phyloP scores from a whole-genome alignment of 2,329 filamentous ascomycete species.

The Plenodomus biglobosus region DNA sequence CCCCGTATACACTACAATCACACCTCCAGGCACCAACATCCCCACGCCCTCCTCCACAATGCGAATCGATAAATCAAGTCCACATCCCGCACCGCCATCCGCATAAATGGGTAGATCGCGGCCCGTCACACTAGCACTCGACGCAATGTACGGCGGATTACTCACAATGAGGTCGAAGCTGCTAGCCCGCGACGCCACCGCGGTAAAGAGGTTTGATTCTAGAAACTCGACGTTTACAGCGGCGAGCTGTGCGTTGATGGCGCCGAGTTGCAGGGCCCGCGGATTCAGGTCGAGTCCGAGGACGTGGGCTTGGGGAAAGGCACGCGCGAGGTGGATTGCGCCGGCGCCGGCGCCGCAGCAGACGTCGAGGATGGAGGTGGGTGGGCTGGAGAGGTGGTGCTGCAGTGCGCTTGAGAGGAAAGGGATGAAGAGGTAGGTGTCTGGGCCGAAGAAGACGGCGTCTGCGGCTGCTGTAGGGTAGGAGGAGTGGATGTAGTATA shows the following conservation, averaged over 20 bases:
- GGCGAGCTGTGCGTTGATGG: slow-evolving; percentile 20
- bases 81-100: slow-evolving; percentile 27
- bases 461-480: slow-evolving; percentile 23
- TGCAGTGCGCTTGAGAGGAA: slow-evolving; percentile 19
- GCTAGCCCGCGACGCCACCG: slow-evolving; percentile 7
- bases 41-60: slow-evolving; percentile 25
- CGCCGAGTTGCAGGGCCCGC: slow-evolving; percentile 17
- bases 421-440: slow-evolving; percentile 26
- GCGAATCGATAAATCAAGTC: slow-evolving; percentile 21
- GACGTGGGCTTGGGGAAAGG: slow-evolving; percentile 13
- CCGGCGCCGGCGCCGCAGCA: slow-evolving; percentile 29
- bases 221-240: slow-evolving; percentile 13
- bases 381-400: slow-evolving; percentile 9
- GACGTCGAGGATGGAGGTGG: slow-evolving; percentile 21
- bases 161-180: slow-evolving; percentile 27
- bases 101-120: slow-evolving; percentile 27
- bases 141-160: slow-evolving; percentile 31
- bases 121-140: slow-evolving; percentile 19
- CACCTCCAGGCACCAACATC: slow-evolving; percentile 14
- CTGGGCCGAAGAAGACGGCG: slow-evolving; percentile 27
- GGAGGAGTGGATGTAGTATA: slow-evolving; percentile 28
- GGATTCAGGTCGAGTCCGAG: slow-evolving; percentile 26
- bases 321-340: slow-evolving; percentile 28
- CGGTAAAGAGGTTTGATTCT: slow-evolving; percentile 25
- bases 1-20: slow-evolving; percentile 27